Percentiles rank a stretch among this genome's conserved stretches.
These are phyloP conservation scores for Neurospora sp. DNA, from an alignment of 495 filamentous ascomycete species.

Conservation along the genomic window DNA sequence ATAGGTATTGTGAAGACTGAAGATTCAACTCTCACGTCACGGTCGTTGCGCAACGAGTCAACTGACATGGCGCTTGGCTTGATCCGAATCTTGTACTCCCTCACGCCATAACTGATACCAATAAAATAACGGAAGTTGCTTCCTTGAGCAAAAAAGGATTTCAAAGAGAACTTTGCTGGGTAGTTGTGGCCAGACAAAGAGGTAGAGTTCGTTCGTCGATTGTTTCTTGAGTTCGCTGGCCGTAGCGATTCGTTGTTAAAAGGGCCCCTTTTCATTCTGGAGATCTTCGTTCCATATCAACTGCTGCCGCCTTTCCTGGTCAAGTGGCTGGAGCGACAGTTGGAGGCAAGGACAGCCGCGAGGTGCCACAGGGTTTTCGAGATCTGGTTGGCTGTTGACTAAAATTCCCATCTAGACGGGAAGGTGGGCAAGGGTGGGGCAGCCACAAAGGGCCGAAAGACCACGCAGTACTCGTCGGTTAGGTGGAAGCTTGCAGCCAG, in stretches of 20 bases:
- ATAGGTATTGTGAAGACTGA: neutral
- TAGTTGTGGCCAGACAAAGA: neutral
- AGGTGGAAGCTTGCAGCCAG: too few species aligned
- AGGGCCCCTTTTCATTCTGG: neutral
- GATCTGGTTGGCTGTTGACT: constrained; percentile 1
- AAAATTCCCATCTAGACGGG: neutral
- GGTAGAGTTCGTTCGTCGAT: neutral
- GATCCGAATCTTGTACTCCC: neutral
- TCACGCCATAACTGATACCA: neutral
- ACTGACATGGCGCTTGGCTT: neutral
- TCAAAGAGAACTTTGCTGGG: neutral
- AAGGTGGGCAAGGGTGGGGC: constrained; percentile 2
- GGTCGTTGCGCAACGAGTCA: neutral
- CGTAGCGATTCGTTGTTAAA: neutral
- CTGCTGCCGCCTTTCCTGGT: neutral
- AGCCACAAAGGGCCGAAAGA: neutral
- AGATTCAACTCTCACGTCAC: neutral
- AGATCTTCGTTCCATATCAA: neutral
- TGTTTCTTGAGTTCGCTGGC: neutral
- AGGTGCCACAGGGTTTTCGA: neutral
- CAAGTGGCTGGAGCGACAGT: neutral
- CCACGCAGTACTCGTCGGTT: neutral
- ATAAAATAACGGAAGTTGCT: neutral
- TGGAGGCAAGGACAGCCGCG: neutral
- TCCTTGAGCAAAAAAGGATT: neutral